phyloP scores from a whole-genome alignment of 129 eudicot species.

The Dittrichia graveolens region DNA sequence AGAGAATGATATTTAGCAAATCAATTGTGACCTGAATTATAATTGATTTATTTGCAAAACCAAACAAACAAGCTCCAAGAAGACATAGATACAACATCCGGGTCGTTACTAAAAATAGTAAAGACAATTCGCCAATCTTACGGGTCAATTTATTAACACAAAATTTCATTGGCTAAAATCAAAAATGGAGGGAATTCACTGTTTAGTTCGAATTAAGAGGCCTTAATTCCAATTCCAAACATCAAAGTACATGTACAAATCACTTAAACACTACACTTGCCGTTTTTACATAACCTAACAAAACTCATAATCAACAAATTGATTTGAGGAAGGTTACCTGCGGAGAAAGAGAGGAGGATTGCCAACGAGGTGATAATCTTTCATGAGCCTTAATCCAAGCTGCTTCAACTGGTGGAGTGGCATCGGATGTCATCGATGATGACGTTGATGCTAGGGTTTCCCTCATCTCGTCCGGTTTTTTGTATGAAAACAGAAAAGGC shows the following conservation, averaged over 20 bases:
- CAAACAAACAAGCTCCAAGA: background rate
- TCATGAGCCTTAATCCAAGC: constrained; percentile 47
- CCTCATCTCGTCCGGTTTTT: constrained; percentile 17
- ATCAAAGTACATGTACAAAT: constrained; percentile 12
- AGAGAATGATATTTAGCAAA: background rate
- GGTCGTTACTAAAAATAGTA: background rate
- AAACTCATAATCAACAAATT: background rate
- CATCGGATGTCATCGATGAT: constrained; percentile 14
- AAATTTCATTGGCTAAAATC: constrained; percentile 2
- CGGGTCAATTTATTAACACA: background rate
- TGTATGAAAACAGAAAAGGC: background rate
- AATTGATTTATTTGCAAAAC: background rate
- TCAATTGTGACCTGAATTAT: background rate
- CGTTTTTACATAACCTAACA: background rate
- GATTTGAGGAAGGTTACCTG: constrained; percentile 34
- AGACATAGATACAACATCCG: background rate
- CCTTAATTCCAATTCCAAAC: background rate
- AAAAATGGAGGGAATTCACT: background rate
- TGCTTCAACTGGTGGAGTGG: constrained; percentile 34
- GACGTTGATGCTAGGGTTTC: constrained; percentile 43
- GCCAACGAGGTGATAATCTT: constrained; percentile 64
- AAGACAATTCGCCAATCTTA: background rate
- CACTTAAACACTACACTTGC: background rate
- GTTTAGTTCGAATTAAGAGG: background rate
- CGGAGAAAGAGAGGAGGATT: constrained; percentile 44